These are phyloP conservation scores for Cytospora leucostoma DNA, from an alignment of 2,329 filamentous ascomycete genomes.

Conservation along the genomic window DNA sequence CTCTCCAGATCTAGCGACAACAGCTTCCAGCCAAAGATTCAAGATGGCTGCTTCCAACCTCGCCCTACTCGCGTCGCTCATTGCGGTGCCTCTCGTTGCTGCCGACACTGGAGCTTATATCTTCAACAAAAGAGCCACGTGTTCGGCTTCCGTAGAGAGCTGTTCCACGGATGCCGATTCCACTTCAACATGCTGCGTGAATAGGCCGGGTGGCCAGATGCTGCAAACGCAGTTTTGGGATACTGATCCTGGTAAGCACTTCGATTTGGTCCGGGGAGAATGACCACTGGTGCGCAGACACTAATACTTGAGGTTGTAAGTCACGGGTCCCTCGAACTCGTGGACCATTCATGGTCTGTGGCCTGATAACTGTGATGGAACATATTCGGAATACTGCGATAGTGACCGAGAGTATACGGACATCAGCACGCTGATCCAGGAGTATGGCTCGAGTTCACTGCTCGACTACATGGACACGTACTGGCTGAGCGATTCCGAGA, in stretches of 20 bases:
- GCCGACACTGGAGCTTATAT: conserved; percentile 16
- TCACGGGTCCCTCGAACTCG: conserved; percentile 23
- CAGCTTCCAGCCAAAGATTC: not conserved
- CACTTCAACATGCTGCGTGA: conserved; percentile 23
- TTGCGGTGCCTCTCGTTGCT: conserved; percentile 6
- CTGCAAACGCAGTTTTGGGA: conserved; percentile 28
- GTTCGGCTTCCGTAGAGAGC: conserved; percentile 20
- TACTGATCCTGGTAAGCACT: conserved; percentile 24
- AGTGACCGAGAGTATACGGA: conserved; percentile 22
- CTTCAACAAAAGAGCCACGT: conserved; percentile 23
- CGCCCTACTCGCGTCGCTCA: conserved; percentile 17
- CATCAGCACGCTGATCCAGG: conserved; percentile 21
- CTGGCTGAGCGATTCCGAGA: conserved; percentile 24
- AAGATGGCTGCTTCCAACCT: conserved; percentile 8
- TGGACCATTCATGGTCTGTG: conserved; percentile 27
- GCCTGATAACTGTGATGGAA: conserved; percentile 25
- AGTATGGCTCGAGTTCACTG: conserved; percentile 19
- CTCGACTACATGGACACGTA: conserved; percentile 23
- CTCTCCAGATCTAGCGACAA: not conserved
- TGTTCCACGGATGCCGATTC: conserved; percentile 20
- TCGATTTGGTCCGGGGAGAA: not conserved
- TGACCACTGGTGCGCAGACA: not conserved
- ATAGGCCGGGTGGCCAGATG: conserved; percentile 23
- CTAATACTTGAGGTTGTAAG: not conserved
- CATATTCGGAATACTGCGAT: conserved; percentile 20